Conservation (phyloP, 2,329 filamentous ascomycete genomes). For the Colletotrichum euphorbiae region DNA sequence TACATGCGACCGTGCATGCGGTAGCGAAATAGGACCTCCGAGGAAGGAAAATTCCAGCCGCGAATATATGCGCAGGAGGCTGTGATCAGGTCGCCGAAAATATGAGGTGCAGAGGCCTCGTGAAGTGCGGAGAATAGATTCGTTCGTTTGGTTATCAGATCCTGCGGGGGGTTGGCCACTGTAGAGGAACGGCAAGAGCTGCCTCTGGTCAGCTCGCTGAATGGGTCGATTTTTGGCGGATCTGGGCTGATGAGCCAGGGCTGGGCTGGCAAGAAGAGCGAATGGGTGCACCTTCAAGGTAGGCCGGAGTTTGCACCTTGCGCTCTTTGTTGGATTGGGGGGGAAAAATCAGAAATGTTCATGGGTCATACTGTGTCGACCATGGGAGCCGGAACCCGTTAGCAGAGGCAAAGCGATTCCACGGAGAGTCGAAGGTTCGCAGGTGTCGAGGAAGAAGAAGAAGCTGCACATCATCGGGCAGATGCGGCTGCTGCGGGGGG, state of each 20-base stretch:
- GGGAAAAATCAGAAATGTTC: not conserved
- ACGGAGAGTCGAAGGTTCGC: slow-evolving; percentile 8
- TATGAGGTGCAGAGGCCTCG: slow-evolving; percentile 38
- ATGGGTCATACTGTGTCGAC: not conserved
- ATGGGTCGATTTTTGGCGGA: slow-evolving; percentile 44
- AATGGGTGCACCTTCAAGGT: slow-evolving; percentile 31
- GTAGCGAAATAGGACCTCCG: slow-evolving; percentile 9
- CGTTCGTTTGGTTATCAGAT: slow-evolving; percentile 41
- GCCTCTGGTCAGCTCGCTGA: slow-evolving; percentile 33
- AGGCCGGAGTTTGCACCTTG: not conserved
- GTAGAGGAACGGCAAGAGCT: slow-evolving; percentile 30
- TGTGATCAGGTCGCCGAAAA: slow-evolving; percentile 35
- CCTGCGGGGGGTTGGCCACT: slow-evolving; percentile 39
- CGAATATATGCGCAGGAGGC: slow-evolving; percentile 12
- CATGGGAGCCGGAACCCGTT: not conserved
- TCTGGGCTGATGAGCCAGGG: slow-evolving; percentile 43
- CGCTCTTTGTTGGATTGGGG: not conserved
- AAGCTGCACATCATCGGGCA: slow-evolving; percentile 35
- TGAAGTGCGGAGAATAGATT: slow-evolving; percentile 39
- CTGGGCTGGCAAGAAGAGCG: slow-evolving; percentile 27
- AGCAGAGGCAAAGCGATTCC: not conserved
- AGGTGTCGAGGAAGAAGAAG: slow-evolving; percentile 31
- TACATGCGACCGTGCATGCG: slow-evolving; percentile 56
- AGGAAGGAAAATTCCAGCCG: not conserved
- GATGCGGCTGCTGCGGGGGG: slow-evolving; percentile 40